These are phyloP conservation scores for Psilocybe sp. DNA, from an alignment of 768 basidiomycete genomes.

Conservation along the genomic window DNA sequence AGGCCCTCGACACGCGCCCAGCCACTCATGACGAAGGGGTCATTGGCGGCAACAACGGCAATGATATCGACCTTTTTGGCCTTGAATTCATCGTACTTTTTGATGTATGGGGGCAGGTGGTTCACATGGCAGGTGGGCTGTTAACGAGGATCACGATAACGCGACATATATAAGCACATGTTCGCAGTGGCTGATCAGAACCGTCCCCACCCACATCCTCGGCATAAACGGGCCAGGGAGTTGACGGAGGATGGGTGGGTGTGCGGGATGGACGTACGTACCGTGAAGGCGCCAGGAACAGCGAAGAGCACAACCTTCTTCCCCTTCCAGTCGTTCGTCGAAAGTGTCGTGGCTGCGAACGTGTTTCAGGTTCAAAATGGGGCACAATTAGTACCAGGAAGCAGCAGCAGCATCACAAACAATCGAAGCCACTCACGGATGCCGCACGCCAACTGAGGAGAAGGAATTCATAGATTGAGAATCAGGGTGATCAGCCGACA, in stretches of 20 bases:
- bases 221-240: too few relatives aligned
- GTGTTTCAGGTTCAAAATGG: slow-evolving; percentile 3
- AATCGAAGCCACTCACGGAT: slow-evolving; percentile 43
- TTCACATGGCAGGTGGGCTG: slow-evolving; percentile 63
- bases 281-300: slow-evolving; percentile 82
- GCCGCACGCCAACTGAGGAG: slow-evolving; percentile 57
- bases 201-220: too few relatives aligned
- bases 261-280: slow-evolving; percentile 29
- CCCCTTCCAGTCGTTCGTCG: slow-evolving; percentile 68
- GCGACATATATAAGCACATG: slow-evolving; percentile 29
- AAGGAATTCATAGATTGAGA: not conserved
- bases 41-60: slow-evolving; percentile 77
- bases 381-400: too few relatives aligned
- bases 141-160: slow-evolving; percentile 37
- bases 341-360: slow-evolving; percentile 47
- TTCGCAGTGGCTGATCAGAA: not conserved
- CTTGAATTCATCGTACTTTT: slow-evolving; percentile 71
- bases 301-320: slow-evolving; percentile 80
- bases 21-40: slow-evolving; percentile 71
- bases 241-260: not conserved
- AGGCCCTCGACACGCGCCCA: slow-evolving; percentile 58
- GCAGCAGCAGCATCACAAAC: too few relatives aligned
- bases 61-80: slow-evolving; percentile 74
- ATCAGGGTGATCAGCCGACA: slow-evolving; percentile 9
- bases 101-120: slow-evolving; percentile 66